A percentile compares a stretch with the other conserved stretches of the same genome.
Conservation (phyloP, 768 basidiomycete genomes). For the Russula dissimulans region DNA sequence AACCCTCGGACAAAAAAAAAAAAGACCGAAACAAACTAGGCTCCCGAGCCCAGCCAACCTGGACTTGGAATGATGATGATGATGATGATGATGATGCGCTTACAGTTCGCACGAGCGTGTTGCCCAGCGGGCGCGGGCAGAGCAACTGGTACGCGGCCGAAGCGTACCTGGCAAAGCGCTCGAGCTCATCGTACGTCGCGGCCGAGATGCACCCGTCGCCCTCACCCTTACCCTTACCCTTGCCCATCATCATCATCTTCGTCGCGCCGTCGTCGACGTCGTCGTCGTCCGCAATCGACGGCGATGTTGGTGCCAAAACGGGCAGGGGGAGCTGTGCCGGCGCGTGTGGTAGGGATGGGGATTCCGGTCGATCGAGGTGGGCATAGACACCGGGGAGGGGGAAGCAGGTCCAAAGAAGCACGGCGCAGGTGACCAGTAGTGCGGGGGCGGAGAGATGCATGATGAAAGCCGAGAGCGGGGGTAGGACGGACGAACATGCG, state of each 20-base stretch:
- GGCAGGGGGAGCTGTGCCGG: not conserved
- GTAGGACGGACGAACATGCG: not conserved
- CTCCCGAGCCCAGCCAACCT: too few relatives aligned
- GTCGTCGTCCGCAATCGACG: too few relatives aligned
- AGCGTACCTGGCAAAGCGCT: slow-evolving; percentile 40
- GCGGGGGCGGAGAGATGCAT: not conserved
- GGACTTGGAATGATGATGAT: too few relatives aligned
- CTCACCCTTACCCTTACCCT: not conserved
- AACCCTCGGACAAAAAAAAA: too few relatives aligned
- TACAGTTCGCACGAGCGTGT: slow-evolving; percentile 34
- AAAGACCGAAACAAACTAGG: not conserved
- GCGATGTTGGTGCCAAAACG: too few relatives aligned
- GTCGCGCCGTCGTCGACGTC: too few relatives aligned
- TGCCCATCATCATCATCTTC: too few relatives aligned
- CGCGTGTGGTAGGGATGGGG: not conserved
- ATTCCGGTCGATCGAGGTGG: not conserved
- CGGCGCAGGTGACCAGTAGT: not conserved
- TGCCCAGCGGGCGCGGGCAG: slow-evolving; percentile 42
- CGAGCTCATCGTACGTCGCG: slow-evolving; percentile 32
- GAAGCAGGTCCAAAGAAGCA: too few relatives aligned
- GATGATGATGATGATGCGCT: slow-evolving; percentile 8
- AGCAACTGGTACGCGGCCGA: slow-evolving; percentile 40
- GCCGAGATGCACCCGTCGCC: not conserved
- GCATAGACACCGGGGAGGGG: too few relatives aligned
- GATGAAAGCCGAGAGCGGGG: not conserved